phyloP scores from a whole-genome alignment of 2,329 filamentous ascomycete species.

The Eutypa lata region DNA sequence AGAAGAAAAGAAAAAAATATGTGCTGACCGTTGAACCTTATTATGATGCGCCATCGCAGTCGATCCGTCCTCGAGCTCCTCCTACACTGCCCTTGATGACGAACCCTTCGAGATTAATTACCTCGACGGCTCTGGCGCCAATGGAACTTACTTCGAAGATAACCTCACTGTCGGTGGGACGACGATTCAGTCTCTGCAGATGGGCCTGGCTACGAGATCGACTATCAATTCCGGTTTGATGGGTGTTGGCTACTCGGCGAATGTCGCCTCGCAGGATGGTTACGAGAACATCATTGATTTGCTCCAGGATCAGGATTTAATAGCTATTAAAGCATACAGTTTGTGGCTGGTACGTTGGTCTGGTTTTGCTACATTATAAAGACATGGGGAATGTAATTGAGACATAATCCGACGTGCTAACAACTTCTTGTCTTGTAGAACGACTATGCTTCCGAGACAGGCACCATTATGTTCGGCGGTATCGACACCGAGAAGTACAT shows the following conservation, averaged over 20 bases:
- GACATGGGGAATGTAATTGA: not conserved
- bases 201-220: constrained; percentile 50
- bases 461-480: constrained; percentile 66
- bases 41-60: constrained; percentile 20
- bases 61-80: constrained; percentile 43
- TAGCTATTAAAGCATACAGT: constrained; percentile 64
- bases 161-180: constrained; percentile 48
- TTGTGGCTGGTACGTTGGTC: constrained; percentile 52
- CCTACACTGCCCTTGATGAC: constrained; percentile 40
- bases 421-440: constrained; percentile 34
- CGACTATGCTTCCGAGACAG: constrained; percentile 52
- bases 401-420: constrained; percentile 4
- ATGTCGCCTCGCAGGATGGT: constrained; percentile 39
- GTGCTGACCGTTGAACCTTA: not conserved
- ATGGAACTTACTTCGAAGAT: constrained; percentile 58
- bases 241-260: constrained; percentile 55
- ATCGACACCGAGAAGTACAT: constrained; percentile 66
- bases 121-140: constrained; percentile 52
- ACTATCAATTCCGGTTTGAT: constrained; percentile 54
- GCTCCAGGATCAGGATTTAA: constrained; percentile 59
- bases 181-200: constrained; percentile 49
- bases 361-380: not conserved
- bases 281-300: constrained; percentile 63
- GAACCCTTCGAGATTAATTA: constrained; percentile 59
- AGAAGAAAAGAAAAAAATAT: not conserved